A percentile compares a stretch with the other conserved stretches of the same genome.
Conservation (phyloP, 2,329 filamentous ascomycete species). For the Arthrobotrys conoides region DNA sequence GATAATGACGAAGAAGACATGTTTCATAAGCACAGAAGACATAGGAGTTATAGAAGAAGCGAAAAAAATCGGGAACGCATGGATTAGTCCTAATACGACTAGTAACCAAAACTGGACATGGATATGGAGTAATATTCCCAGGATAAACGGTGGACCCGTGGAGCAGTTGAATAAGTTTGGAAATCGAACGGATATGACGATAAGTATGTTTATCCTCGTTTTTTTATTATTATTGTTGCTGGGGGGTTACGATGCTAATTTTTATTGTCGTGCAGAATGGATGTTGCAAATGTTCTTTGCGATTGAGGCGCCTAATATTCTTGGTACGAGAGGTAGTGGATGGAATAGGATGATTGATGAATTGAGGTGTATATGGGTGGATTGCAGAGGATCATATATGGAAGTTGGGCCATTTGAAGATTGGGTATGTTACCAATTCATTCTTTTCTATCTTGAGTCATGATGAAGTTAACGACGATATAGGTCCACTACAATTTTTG, state of each 20-base stretch:
- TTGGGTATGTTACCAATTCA: conserved; percentile 51
- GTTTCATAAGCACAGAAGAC: conserved; percentile 63
- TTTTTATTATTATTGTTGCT: background rate
- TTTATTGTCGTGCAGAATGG: conserved; percentile 44
- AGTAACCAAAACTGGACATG: conserved; percentile 62
- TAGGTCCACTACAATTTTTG: conserved; percentile 59
- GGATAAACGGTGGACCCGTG: conserved; percentile 61
- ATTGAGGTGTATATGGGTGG: conserved; percentile 63
- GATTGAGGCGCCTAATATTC: conserved; percentile 60
- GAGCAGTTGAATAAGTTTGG: conserved; percentile 62
- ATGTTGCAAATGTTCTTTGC: conserved; percentile 63
- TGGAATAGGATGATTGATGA: conserved; percentile 64
- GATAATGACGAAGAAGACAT: conserved; percentile 58
- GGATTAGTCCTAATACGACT: conserved; percentile 56
- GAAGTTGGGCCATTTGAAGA: conserved; percentile 63
- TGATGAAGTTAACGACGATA: conserved; percentile 3
- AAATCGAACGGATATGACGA: conserved; percentile 64
- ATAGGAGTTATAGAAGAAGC: conserved; percentile 59
- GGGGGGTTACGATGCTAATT: background rate
- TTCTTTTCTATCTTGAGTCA: background rate
- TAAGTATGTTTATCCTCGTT: conserved; percentile 45
- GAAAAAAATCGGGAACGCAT: conserved; percentile 50
- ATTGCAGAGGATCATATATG: conserved; percentile 62
- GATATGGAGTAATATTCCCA: conserved; percentile 62
- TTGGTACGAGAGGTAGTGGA: conserved; percentile 63